A percentile compares a stretch with the other conserved stretches of the same genome.
These are phyloP conservation scores for Nicotiana benthamiana DNA, from an alignment of 257 asterid species.

Conservation along the genomic window DNA sequence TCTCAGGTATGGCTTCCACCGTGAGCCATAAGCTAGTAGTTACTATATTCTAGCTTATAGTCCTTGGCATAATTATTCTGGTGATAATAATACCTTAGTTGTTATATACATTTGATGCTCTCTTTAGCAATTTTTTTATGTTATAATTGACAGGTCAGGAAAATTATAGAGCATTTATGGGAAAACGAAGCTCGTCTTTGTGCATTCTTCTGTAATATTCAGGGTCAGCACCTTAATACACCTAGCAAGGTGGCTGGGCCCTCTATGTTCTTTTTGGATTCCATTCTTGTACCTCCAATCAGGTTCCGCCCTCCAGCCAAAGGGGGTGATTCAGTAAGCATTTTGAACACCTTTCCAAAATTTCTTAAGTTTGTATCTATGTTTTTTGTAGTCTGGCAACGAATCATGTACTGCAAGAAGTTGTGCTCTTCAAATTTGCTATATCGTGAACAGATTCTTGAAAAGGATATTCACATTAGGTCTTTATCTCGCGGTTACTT, in stretches of 20 bases:
- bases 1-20: conserved; percentile 51
- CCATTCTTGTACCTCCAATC: conserved; percentile 73
- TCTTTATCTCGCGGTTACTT: neutral
- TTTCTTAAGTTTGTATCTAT: neutral
- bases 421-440: conserved; percentile 1
- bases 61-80: neutral
- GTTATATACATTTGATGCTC: conserved; percentile 1
- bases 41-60: neutral
- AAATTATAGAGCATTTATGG: conserved; percentile 63
- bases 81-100: neutral
- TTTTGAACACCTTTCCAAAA: neutral
- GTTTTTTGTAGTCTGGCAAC: neutral
- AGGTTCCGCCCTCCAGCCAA: conserved; percentile 86
- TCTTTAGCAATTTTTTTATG: conserved; percentile 8
- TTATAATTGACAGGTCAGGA: conserved; percentile 54
- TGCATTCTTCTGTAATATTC: conserved; percentile 64
- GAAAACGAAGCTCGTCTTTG: conserved; percentile 76
- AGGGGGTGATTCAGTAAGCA: conserved; percentile 85
- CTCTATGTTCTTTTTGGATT: conserved; percentile 70
- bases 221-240: conserved; percentile 32
- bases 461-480: neutral
- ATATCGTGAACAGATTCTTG: neutral
- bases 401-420: neutral
- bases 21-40: conserved; percentile 2
- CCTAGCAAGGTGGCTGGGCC: conserved; percentile 34